These are phyloP conservation scores for Neofusicoccum umdonicola DNA, from an alignment of 2,329 filamentous ascomycete genomes.

Conservation along the genomic window DNA sequence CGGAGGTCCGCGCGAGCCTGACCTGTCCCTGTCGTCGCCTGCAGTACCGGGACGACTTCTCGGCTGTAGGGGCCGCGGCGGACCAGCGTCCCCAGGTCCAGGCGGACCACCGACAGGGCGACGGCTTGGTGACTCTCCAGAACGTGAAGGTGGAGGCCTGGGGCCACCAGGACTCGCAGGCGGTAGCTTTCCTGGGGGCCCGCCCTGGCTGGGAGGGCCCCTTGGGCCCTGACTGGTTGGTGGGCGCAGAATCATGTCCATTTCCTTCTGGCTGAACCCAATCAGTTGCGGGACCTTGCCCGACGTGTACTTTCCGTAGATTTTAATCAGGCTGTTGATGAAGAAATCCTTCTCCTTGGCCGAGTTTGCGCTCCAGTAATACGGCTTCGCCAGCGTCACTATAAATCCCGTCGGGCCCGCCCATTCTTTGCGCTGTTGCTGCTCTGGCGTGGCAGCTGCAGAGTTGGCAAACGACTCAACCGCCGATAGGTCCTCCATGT, in stretches of 20 bases:
- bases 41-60: slow-evolving; percentile 29
- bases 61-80: slow-evolving; percentile 10
- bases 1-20: slow-evolving; percentile 19
- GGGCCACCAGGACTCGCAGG: slow-evolving; percentile 19
- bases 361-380: slow-evolving; percentile 94
- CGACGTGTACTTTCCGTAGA: slow-evolving; percentile 93
- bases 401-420: slow-evolving; percentile 81
- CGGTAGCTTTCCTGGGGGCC: slow-evolving; percentile 4
- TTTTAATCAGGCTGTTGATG: slow-evolving; percentile 92
- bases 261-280: slow-evolving; percentile 79
- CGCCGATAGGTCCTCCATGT: slow-evolving; percentile 80
- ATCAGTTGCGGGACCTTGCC: slow-evolving; percentile 74
- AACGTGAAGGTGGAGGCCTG: slow-evolving; percentile 10
- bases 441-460: slow-evolving; percentile 57
- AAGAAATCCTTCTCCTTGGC: slow-evolving; percentile 99
- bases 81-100: slow-evolving; percentile 1
- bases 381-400: slow-evolving; percentile 87
- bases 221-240: slow-evolving; percentile 8
- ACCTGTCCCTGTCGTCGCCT: slow-evolving; percentile 28
- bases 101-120: slow-evolving; percentile 1
- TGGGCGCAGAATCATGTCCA: slow-evolving; percentile 67
- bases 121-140: slow-evolving; percentile 11
- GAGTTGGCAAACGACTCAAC: slow-evolving; percentile 78
- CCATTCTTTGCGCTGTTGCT: slow-evolving; percentile 66
- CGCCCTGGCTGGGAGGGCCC: slow-evolving; percentile 10